These are phyloP conservation scores for Diaporthe longicolla DNA, from an alignment of 2,329 filamentous ascomycete species.

Conservation along the genomic window DNA sequence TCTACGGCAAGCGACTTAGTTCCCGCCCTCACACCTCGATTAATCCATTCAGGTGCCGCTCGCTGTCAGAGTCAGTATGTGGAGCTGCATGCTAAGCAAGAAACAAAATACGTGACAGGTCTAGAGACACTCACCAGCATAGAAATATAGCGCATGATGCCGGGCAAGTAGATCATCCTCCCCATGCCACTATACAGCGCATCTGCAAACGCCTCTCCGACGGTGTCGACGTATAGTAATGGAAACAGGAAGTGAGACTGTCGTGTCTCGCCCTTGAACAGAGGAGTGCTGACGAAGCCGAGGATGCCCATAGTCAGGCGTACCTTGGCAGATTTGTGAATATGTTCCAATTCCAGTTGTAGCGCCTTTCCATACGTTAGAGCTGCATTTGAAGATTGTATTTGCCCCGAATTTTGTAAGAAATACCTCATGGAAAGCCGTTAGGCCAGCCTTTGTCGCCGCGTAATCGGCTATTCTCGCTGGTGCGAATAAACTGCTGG, in stretches of 20 bases:
- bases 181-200: conserved; percentile 51
- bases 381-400: not conserved
- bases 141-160: conserved; percentile 47
- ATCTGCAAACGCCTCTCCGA: conserved; percentile 50
- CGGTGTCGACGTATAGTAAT: conserved; percentile 52
- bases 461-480: conserved; percentile 73
- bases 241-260: conserved; percentile 50
- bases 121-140: conserved; percentile 47
- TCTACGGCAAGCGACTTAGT: conserved; percentile 22
- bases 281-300: conserved; percentile 52
- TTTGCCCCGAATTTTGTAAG: conserved; percentile 45
- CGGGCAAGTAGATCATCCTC: conserved; percentile 50
- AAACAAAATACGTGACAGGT: not conserved
- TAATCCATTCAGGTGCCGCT: not conserved
- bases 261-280: conserved; percentile 48
- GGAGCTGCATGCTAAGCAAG: not conserved
- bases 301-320: conserved; percentile 49
- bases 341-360: not conserved
- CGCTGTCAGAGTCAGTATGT: conserved; percentile 1
- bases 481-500: conserved; percentile 67
- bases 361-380: not conserved
- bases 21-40: not conserved
- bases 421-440: conserved; percentile 49
- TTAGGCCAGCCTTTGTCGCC: conserved; percentile 63
- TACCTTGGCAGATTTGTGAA: not conserved